Evolutionary conservation across 352 stramenopile genomes (phyloP), one percentile per base, ranked within the genome.

Genomic region (Globisporangium iwayamae): DNA sequence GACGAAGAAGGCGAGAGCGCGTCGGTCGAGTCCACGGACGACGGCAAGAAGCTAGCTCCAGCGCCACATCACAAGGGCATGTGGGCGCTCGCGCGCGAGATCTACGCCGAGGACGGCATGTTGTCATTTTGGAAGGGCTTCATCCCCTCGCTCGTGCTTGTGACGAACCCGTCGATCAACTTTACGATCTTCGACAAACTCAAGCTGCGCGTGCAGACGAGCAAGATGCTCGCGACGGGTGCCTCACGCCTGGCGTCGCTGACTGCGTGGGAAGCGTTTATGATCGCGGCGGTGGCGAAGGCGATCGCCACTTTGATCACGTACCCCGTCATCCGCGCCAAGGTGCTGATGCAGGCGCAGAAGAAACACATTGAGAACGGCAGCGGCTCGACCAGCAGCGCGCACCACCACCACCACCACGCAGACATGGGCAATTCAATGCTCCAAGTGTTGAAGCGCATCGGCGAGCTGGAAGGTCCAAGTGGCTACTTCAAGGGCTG

Each of bases 111-210:
- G 55, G 69, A 90, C 57, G 84, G 84, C 6, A 61, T 91, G 14
- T 60, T 77, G 43, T 86, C 87, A 13, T 94, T 96, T 67, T 96
- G 88, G 88, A 91, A 93, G 46, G 88, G 88, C n/a, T 92, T 90
- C 60, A 69, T 95, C 22, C 87, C 88, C 54, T 94, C 87, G n/a
- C 71, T 96, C 32, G 79, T 96, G 63, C 80, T 96, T 54, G 87
- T 92, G 22, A 91, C 74, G 70, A 96, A 96, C 68, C 88, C 88
- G 32, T 90, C 87, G 36, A 96, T 96, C 70, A 95, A 96, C 72
- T 96, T 91, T 65, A 94, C 88, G 18, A 78, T 93, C 51, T 96
- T 94, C 52, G 87, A 96, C 71, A 82, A 82, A 58, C 74, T 96
- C 38, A 96, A 96, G 68, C 67, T 90, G 47, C 69, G 77, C 32